Evolutionary conservation across 148 eudicot genomes (phyloP).

Genomic region (Dianthus caryophyllus): DNA sequence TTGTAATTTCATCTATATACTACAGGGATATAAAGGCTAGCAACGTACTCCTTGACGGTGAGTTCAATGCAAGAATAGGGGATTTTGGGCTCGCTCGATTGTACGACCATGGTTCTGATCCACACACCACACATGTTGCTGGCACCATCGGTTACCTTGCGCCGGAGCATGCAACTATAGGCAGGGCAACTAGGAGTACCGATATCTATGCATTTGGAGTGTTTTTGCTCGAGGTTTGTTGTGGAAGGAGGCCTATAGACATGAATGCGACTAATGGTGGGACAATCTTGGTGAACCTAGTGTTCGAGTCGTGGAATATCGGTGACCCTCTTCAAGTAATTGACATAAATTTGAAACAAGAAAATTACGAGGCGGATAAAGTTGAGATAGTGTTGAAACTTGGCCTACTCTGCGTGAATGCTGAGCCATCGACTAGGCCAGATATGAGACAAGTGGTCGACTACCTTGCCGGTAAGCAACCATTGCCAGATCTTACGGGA

Average conservation of each 20-base stretch:
- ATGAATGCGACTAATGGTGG: constrained; percentile 26
- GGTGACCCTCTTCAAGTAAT: constrained; percentile 13
- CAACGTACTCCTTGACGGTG: constrained; percentile 53
- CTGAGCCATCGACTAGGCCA: constrained; percentile 31
- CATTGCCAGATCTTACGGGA: constrained; percentile 11
- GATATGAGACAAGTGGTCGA: constrained; percentile 35
- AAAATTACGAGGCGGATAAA: constrained; percentile 15
- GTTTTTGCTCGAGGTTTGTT: constrained; percentile 38
- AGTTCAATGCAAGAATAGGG: constrained; percentile 50
- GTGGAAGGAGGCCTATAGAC: constrained; percentile 46
- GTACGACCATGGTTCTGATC: constrained; percentile 49
- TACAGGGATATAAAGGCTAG: constrained; percentile 56
- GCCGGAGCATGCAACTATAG: constrained; percentile 43
- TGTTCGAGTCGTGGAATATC: constrained; percentile 9
- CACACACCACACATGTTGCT: constrained; percentile 44
- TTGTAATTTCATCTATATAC: background rate
- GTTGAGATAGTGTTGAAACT: constrained; percentile 32
- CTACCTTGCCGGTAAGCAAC: constrained; percentile 22
- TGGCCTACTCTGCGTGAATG: constrained; percentile 36
- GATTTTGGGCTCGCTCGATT: constrained; percentile 63
- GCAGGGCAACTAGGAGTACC: constrained; percentile 44
- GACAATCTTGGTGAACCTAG: constrained; percentile 25
- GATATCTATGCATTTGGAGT: constrained; percentile 53
- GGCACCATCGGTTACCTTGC: constrained; percentile 62
- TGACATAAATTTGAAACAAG: constrained; percentile 13